Conservation (phyloP, 2,329 filamentous ascomycete genomes). For the Arthrinium phaeospermum region DNA sequence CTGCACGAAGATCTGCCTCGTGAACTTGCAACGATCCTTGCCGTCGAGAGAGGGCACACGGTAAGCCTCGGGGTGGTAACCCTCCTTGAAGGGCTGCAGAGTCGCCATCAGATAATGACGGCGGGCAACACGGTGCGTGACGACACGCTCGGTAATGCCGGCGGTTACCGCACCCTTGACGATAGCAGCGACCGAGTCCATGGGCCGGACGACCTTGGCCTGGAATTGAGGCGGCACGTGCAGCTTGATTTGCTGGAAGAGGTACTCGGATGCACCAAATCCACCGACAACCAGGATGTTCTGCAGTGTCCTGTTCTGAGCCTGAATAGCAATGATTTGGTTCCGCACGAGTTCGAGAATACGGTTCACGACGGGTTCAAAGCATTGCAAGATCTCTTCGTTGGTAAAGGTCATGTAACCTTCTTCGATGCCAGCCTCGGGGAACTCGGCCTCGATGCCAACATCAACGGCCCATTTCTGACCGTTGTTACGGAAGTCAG, state of each 20-base stretch:
- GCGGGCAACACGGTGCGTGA: constrained; percentile 95
- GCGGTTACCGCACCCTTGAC: constrained; percentile 55
- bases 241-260: constrained; percentile 35
- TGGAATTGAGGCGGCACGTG: constrained; percentile 83
- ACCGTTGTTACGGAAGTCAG: constrained; percentile 49
- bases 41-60: constrained; percentile 95
- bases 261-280: constrained; percentile 43
- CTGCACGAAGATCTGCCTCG: constrained; percentile 96
- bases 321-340: constrained; percentile 16
- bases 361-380: constrained; percentile 18
- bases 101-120: constrained; percentile 99
- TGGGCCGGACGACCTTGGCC: constrained; percentile 60
- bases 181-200: constrained; percentile 34
- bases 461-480: constrained; percentile 99
- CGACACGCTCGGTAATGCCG: constrained; percentile 94
- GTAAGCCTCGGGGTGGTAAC: constrained; percentile 97
- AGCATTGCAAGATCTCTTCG: constrained; percentile 20
- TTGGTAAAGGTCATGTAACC: constrained; percentile 20
- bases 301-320: constrained; percentile 23
- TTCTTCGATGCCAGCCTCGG: constrained; percentile 67
- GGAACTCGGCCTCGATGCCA: constrained; percentile 97
- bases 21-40: constrained; percentile 98
- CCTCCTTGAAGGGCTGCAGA: constrained; percentile 97
- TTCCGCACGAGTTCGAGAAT: constrained; percentile 15
- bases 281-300: constrained; percentile 46